These are phyloP conservation scores for Irpex rosettiformis DNA, from an alignment of 1,284 basidiomycete species.

Conservation along the genomic window DNA sequence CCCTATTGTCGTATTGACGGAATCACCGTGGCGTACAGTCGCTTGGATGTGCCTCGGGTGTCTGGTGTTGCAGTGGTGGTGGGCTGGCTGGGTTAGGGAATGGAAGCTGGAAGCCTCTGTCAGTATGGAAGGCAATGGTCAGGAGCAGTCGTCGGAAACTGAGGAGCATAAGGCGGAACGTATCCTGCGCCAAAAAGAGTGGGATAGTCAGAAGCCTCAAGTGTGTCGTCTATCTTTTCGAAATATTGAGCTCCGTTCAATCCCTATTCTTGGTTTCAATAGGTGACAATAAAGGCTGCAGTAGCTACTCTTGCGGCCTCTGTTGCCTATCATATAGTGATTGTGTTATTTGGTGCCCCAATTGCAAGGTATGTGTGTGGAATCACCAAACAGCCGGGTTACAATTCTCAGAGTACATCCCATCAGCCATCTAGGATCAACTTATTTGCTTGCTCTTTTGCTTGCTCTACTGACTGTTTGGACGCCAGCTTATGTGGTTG, in stretches of 20 bases:
- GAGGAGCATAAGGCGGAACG: slow-evolving; percentile 25
- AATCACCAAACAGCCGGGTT: slow-evolving; percentile 2
- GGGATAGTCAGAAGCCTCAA: slow-evolving; percentile 23
- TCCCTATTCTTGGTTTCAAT: slow-evolving; percentile 2
- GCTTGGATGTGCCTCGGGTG: slow-evolving; percentile 59
- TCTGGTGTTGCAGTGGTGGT: slow-evolving; percentile 64
- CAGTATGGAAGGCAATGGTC: slow-evolving; percentile 13
- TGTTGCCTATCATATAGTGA: slow-evolving; percentile 41
- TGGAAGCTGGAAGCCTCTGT: slow-evolving; percentile 37
- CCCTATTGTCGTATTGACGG: slow-evolving; percentile 65
- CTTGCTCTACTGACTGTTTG: slow-evolving; percentile 67
- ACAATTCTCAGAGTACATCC: neutral
- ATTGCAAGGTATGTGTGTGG: slow-evolving; percentile 45
- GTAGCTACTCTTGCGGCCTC: slow-evolving; percentile 51
- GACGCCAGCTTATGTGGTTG: slow-evolving; percentile 70
- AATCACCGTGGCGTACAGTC: slow-evolving; percentile 57
- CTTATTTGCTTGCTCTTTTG: slow-evolving; percentile 66
- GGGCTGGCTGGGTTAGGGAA: slow-evolving; percentile 60
- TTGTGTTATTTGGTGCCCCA: slow-evolving; percentile 78
- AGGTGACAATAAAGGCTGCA: slow-evolving; percentile 50
- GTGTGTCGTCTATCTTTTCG: slow-evolving; percentile 29
- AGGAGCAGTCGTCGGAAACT: slow-evolving; percentile 16
- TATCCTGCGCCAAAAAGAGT: slow-evolving; percentile 31
- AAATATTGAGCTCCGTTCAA: slow-evolving; percentile 5
- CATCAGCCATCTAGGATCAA: slow-evolving; percentile 49